These are phyloP conservation scores for Metschnikowia drakensbergensis DNA, from an alignment of 805 yeast species.

Conservation along the genomic window DNA sequence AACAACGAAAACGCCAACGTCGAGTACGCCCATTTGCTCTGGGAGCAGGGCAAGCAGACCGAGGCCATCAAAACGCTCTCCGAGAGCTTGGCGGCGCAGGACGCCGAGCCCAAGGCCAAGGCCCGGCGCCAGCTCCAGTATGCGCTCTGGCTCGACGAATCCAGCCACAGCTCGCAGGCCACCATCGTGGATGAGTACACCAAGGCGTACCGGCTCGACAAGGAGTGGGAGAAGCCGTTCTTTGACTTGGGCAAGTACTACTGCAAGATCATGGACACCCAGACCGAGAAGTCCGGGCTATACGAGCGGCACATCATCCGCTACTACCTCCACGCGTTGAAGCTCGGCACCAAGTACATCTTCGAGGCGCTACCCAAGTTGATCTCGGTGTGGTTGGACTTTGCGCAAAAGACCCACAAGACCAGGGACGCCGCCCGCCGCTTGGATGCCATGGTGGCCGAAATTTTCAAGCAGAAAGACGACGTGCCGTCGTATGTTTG, in stretches of 20 bases:
- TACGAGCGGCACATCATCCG: constrained; percentile 54
- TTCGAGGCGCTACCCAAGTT: constrained; percentile 86
- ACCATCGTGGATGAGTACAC: constrained; percentile 68
- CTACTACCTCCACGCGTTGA: constrained; percentile 56
- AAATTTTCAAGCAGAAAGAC: constrained; percentile 41
- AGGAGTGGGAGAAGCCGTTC: constrained; percentile 71
- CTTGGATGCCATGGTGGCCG: constrained; percentile 46
- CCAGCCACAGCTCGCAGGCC: constrained; percentile 76
- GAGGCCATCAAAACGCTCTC: constrained; percentile 71
- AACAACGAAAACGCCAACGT: constrained; percentile 49
- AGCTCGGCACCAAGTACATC: constrained; percentile 59
- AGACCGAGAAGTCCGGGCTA: constrained; percentile 45
- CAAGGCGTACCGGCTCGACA: constrained; percentile 51
- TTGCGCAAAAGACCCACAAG: constrained; percentile 35
- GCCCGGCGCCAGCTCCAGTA: constrained; percentile 65
- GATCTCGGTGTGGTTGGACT: constrained; percentile 89
- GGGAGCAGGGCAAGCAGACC: constrained; percentile 87
- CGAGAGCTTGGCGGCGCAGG: constrained; percentile 29
- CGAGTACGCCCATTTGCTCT: constrained; percentile 76
- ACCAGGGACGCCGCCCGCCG: constrained; percentile 31
- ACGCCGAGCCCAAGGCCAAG: constrained; percentile 13
- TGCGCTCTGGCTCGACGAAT: constrained; percentile 83
- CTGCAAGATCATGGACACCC: constrained; percentile 72
- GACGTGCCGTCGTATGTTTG: constrained; percentile 54
- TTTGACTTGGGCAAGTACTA: constrained; percentile 77